A percentile compares a stretch with the other conserved stretches of the same genome.
These are phyloP conservation scores for Tilletiopsis washingtonensis DNA, from an alignment of 1,284 basidiomycete genomes.

Conservation along the genomic window DNA sequence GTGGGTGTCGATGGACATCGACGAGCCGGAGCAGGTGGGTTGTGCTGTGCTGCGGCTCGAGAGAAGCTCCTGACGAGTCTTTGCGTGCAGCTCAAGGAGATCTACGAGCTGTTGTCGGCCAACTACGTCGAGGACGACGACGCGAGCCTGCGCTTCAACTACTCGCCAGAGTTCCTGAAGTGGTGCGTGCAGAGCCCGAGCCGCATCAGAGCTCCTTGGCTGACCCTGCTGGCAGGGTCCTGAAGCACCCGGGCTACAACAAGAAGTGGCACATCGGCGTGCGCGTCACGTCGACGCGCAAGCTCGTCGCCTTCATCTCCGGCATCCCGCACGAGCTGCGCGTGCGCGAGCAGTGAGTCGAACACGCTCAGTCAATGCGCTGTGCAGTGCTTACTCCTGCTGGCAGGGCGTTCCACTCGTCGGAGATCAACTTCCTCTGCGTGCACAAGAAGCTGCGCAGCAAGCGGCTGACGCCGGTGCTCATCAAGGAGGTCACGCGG, in stretches of 20 bases:
- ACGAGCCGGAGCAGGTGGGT: constrained; percentile 63
- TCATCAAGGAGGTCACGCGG: constrained; percentile 97
- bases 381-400: no score
- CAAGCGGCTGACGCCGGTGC: constrained; percentile 87
- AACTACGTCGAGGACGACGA: constrained; percentile 98
- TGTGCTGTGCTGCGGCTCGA: neutral
- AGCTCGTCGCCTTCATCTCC: constrained; percentile 97
- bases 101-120: constrained; percentile 80
- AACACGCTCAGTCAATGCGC: neutral
- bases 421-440: constrained; percentile 96
- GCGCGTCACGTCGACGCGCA: constrained; percentile 68
- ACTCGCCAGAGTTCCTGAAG: constrained; percentile 84
- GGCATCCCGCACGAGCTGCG: constrained; percentile 62
- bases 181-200: constrained; percentile 60
- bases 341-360: constrained; percentile 24
- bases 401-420: constrained; percentile 19
- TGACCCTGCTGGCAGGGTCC: constrained; percentile 60
- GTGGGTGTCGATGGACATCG: constrained; percentile 78
- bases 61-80: constrained; percentile 1
- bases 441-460: constrained; percentile 96
- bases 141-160: constrained; percentile 91
- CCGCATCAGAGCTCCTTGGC: neutral
- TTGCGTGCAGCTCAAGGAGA: constrained; percentile 67
- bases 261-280: constrained; percentile 91
- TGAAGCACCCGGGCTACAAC: constrained; percentile 85